Percentiles rank a stretch among this genome's conserved stretches.
Conservation (phyloP, 257 asterid species). For the Przewalskia tangutica region DNA sequence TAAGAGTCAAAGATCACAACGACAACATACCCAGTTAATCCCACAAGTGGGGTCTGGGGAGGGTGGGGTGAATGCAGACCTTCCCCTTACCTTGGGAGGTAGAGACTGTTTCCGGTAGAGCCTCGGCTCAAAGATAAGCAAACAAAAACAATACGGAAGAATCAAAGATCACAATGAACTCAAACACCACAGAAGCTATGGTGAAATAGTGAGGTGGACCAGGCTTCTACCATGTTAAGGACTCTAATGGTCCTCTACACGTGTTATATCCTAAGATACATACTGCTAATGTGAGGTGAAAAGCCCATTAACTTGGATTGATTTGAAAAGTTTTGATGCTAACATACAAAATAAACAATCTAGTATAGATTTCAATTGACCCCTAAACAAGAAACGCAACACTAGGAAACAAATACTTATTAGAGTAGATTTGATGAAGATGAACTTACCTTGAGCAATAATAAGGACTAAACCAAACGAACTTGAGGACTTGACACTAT, state of each 20-base stretch:
- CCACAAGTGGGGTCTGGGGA: too few relatives aligned
- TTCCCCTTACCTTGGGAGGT: too few relatives aligned
- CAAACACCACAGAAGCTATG: not conserved
- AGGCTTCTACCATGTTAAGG: not conserved
- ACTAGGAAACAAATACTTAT: not conserved
- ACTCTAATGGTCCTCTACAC: not conserved
- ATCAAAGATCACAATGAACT: not conserved
- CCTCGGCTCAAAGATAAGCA: not conserved
- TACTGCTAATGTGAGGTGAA: not conserved
- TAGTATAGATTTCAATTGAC: not conserved
- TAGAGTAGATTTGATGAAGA: slow-evolving; percentile 4
- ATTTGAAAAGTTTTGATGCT: not conserved
- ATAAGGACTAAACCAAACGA: slow-evolving; percentile 45
- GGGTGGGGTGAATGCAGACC: too few relatives aligned
- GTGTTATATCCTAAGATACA: not conserved
- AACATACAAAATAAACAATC: not conserved
- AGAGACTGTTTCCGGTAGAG: too few relatives aligned
- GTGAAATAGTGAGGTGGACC: not conserved
- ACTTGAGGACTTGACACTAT: slow-evolving; percentile 28
- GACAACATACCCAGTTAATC: too few relatives aligned
- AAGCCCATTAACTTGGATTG: not conserved
- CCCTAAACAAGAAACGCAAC: not conserved
- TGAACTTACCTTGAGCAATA: slow-evolving; percentile 52
- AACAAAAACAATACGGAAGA: too few relatives aligned
- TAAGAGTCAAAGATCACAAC: not conserved